Evolutionary conservation across 768 basidiomycete genomes (phyloP), one percentile per base, ranked within the genome.

Genomic region (Lentinula raphanica): DNA sequence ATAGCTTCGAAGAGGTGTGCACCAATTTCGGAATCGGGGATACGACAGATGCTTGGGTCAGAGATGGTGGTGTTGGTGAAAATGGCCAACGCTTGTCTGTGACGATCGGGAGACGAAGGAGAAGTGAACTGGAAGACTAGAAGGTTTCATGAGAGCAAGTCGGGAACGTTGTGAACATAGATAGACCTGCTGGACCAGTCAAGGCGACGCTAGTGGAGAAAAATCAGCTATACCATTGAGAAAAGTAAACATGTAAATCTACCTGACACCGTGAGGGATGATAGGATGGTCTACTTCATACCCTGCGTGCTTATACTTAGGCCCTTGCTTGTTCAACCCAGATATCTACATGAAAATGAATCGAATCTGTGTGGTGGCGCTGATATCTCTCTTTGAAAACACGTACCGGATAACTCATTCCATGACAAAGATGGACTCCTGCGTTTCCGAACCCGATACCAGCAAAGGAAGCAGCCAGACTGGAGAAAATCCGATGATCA

Each of bases 361-460:
- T 31, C 12, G 60, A 21, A 19, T 56, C 45, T n/a, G 23, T 31
- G 13, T 19, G 11, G 32, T 49, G 27, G n/a, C n/a, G n/a, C n/a
- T n/a, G n/a, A n/a, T n/a, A n/a, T n/a, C n/a, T n/a, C n/a, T n/a
- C n/a, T n/a, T n/a, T n/a, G n/a, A 21, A 27, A 7, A 7, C 8
- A 74, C 84, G 60, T 65, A 91, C 92, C 4, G 90, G 90, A 64
- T 92, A 92, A 65, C 89, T 90, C 79, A 92, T 91, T 51, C 92
- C 92, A 64, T 94, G 92, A 63, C 91, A 93, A 53, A 95, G 68
- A 71, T 94, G 93, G 3, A 94, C 92, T 4, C 93, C 94, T 9
- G 94, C 94, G 66, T 94, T 94, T 31, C 94, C 93, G 64, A 95
- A 95, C 1, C 95, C 94, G 46, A 96, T 96, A 32, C 95, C 95